These are phyloP conservation scores for Salvia splendens DNA, from an alignment of 257 asterid genomes.

Conservation along the genomic window DNA sequence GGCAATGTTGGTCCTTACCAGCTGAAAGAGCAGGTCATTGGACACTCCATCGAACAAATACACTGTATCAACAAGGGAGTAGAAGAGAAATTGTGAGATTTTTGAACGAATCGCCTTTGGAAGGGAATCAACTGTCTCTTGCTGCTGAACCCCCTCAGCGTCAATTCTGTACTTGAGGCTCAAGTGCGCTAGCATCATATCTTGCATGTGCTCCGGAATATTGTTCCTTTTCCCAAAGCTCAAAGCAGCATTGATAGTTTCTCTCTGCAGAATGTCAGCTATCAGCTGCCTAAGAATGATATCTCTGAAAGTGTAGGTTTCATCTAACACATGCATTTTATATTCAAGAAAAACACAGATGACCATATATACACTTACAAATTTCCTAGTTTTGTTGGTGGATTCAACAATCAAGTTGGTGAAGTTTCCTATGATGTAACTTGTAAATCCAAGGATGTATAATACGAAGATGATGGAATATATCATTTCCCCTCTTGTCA, in stretches of 20 bases:
- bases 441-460: constrained; percentile 63
- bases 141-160: constrained; percentile 85
- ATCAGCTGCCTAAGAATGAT: not conserved
- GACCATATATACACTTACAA: constrained; percentile 47
- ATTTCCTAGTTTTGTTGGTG: constrained; percentile 70
- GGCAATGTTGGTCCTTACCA: constrained; percentile 48
- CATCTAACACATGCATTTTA: not conserved
- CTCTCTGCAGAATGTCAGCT: constrained; percentile 47
- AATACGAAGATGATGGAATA: constrained; percentile 58
- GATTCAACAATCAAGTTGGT: constrained; percentile 85
- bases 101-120: constrained; percentile 86
- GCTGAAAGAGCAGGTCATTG: constrained; percentile 77
- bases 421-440: constrained; percentile 86
- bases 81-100: constrained; percentile 68
- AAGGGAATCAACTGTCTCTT: constrained; percentile 70
- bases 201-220: constrained; percentile 64
- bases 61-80: constrained; percentile 62
- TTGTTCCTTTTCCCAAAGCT: constrained; percentile 72
- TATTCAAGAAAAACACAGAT: no score
- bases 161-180: constrained; percentile 70
- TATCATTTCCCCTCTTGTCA: constrained; percentile 56
- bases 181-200: constrained; percentile 82
- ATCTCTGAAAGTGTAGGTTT: not conserved
- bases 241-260: constrained; percentile 73
- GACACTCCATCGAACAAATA: constrained; percentile 81